These are phyloP conservation scores for Trichoderma koningiopsis DNA, from an alignment of 2,329 filamentous ascomycete species.

Conservation along the genomic window DNA sequence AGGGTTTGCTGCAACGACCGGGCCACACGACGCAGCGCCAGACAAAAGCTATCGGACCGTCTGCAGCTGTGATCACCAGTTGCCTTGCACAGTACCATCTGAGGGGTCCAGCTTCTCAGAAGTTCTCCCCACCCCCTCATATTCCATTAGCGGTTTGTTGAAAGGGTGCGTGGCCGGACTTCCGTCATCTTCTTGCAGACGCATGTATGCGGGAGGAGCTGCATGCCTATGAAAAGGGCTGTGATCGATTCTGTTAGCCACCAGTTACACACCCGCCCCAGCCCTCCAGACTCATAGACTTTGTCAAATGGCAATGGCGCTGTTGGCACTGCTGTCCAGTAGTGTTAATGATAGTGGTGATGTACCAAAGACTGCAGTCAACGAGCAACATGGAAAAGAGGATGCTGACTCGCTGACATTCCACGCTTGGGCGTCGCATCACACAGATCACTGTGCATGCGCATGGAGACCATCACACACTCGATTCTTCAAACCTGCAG, in stretches of 20 bases:
- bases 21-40: conserved; percentile 1
- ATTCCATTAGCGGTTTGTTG: not conserved
- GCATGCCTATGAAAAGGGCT: not conserved
- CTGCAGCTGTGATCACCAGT: conserved; percentile 19
- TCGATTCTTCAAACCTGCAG: conserved; percentile 6
- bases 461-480: conserved; percentile 22
- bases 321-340: not conserved
- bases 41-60: conserved; percentile 25
- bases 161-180: not conserved
- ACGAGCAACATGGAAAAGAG: not conserved
- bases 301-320: not conserved
- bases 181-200: not conserved
- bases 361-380: not conserved
- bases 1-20: not conserved
- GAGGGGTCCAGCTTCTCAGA: not conserved
- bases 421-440: conserved; percentile 3
- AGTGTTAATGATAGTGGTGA: not conserved
- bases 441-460: conserved; percentile 22
- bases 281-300: not conserved
- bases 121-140: not conserved
- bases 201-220: not conserved
- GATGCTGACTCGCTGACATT: not conserved
- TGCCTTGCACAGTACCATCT: not conserved
- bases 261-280: not conserved
- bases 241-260: not conserved